Evolutionary conservation across 2,329 filamentous ascomycete genomes (phyloP), one percentile per base, ranked within the genome.

Genomic region (Cercospora beticola): DNA sequence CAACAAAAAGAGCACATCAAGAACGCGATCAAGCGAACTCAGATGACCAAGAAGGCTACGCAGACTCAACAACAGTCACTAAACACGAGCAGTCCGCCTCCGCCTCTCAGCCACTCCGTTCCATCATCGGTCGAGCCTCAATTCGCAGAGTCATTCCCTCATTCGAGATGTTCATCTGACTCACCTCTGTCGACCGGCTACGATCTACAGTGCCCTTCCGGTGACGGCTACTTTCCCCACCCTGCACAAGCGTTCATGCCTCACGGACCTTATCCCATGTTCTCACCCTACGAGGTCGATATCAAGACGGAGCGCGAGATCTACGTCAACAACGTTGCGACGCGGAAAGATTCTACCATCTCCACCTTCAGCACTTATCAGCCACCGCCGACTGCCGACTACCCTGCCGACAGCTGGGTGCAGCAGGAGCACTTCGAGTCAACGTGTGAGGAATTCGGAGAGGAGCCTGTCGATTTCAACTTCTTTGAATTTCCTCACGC

Each of bases 1-100:
- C 84, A 89, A 66, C 93, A 97, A 80, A 99, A 98, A 83, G 95
- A 98, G 79, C 84, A 90, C 74, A 97, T 99, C 86, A 99, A 99
- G 86, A 90, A 91, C 81, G 92, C 94, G 81, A 98, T 99, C 85
- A 97, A 97, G 88, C 89, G 90, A 79, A 98, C 95, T 79, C 98
- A 98, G 87, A 86, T 96, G 74, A 89, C 90, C 28, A 94, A 97
- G 82, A 97, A 97, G 88, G 82, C 86, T 62, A 57, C 72, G 57
- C 74, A 73, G 66, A 64, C 71, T 40, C 68, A 69, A n/a, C 78
- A 81, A 72, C 78, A 81, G 72, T 80, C 82, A 54, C 80, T 83
- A 70, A 82, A 81, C 77, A 80, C 79, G 71, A 85, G 87, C 80
- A 92, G 92, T 66, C 92, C 92, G 72, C 91, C 91, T 9, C 89